Conservation (phyloP, 345 rosid species). For the Ceriops tagal region DNA sequence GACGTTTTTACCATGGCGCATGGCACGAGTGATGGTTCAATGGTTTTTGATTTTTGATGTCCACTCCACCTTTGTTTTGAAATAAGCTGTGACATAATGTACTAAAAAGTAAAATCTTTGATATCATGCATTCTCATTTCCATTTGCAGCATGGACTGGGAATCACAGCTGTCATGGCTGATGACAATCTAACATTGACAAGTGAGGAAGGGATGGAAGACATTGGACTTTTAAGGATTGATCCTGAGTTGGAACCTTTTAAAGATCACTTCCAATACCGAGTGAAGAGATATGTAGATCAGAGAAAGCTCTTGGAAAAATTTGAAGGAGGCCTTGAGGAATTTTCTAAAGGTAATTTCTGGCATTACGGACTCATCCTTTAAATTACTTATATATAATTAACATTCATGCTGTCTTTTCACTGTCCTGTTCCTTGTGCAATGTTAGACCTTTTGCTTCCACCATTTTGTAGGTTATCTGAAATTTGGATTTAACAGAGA, state of each 20-base stretch:
- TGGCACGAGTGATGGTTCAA: background rate
- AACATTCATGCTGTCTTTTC: background rate
- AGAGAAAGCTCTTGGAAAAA: slow-evolving; percentile 47
- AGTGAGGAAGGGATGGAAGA: slow-evolving; percentile 38
- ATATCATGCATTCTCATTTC: slow-evolving; percentile 5
- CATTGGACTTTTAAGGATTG: slow-evolving; percentile 43
- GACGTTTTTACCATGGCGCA: no score
- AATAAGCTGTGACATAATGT: background rate
- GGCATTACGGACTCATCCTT: background rate
- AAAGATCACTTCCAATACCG: slow-evolving; percentile 58
- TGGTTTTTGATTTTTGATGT: background rate
- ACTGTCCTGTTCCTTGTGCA: background rate
- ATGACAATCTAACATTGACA: slow-evolving; percentile 38
- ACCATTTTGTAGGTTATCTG: slow-evolving; percentile 49
- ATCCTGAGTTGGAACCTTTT: slow-evolving; percentile 51
- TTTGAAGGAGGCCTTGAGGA: slow-evolving; percentile 69
- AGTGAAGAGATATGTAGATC: slow-evolving; percentile 48
- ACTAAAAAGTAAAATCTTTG: background rate
- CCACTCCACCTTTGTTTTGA: background rate
- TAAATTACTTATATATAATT: background rate
- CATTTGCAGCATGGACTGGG: slow-evolving; percentile 26
- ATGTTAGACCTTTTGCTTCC: slow-evolving; percentile 5
- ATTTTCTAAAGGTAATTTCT: slow-evolving; percentile 54
- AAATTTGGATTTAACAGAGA: slow-evolving; percentile 67
- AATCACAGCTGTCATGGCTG: slow-evolving; percentile 42